phyloP scores from a whole-genome alignment of 2,329 filamentous ascomycete genomes.

The Fusarium bactridioides region DNA sequence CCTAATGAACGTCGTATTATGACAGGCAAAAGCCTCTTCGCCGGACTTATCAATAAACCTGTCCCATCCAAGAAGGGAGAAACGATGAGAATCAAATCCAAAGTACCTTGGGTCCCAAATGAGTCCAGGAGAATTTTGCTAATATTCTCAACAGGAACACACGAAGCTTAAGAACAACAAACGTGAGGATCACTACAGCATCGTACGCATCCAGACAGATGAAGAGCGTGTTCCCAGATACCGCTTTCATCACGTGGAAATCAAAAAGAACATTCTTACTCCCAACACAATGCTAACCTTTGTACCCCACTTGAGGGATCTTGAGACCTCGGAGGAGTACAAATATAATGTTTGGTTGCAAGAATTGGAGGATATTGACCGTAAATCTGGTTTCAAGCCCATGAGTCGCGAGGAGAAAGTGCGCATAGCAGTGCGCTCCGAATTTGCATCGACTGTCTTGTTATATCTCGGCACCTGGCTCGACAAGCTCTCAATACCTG shows the following conservation, averaged over 20 bases:
- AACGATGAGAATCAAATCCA: conserved; percentile 60
- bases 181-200: conserved; percentile 51
- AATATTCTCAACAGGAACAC: conserved; percentile 51
- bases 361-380: conserved; percentile 65
- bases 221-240: conserved; percentile 64
- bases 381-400: conserved; percentile 64
- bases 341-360: conserved; percentile 65
- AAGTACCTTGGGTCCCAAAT: conserved; percentile 49
- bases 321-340: conserved; percentile 63
- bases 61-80: conserved; percentile 48
- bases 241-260: conserved; percentile 67
- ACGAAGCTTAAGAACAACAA: conserved; percentile 55
- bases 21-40: conserved; percentile 58
- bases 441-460: conserved; percentile 60
- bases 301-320: conserved; percentile 65
- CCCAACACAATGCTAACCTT: conserved; percentile 68
- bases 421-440: conserved; percentile 57
- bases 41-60: conserved; percentile 50
- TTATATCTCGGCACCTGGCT: conserved; percentile 65
- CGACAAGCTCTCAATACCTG: conserved; percentile 56
- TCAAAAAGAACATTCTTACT: conserved; percentile 66
- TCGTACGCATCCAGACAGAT: conserved; percentile 58
- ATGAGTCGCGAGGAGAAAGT: conserved; percentile 61
- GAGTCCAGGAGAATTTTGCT: conserved; percentile 1
- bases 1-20: conserved; percentile 50